Evolutionary conservation across 805 yeast species (phyloP).

Genomic region (Candida boidinii): DNA sequence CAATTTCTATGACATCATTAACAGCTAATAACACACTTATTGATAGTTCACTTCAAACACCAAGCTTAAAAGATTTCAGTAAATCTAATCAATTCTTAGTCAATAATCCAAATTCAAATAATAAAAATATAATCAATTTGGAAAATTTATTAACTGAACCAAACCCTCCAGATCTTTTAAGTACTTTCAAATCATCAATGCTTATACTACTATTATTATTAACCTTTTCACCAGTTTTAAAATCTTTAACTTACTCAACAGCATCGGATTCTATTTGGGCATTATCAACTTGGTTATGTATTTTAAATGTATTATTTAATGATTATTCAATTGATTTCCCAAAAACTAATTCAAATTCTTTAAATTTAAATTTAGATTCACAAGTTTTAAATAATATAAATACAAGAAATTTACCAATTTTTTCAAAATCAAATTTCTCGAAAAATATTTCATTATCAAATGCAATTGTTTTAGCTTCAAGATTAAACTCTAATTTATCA

Average conservation of each 20-base stretch:
- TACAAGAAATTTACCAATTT: not conserved
- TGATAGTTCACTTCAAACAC: too few species aligned
- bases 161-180: constrained; percentile 19
- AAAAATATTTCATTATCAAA: constrained; percentile 80
- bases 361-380: too few species aligned
- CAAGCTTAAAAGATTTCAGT: too few species aligned
- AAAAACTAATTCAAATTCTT: not conserved
- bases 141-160: constrained; percentile 18
- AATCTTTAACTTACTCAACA: constrained; percentile 80
- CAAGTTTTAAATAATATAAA: too few species aligned
- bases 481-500: constrained; percentile 60
- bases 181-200: constrained; percentile 51
- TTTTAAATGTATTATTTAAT: constrained; percentile 58
- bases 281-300: constrained; percentile 67
- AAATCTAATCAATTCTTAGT: too few species aligned
- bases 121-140: constrained; percentile 6
- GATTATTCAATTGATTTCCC: constrained; percentile 53
- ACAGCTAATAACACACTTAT: too few species aligned
- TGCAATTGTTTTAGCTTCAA: constrained; percentile 85
- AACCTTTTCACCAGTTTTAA: constrained; percentile 81
- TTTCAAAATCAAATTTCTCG: constrained; percentile 49
- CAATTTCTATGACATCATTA: too few species aligned
- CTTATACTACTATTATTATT: constrained; percentile 64
- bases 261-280: constrained; percentile 96
- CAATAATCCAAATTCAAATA: too few species aligned